These are phyloP conservation scores for Camillea tinctor DNA, from an alignment of 2,329 filamentous ascomycete genomes.

Conservation along the genomic window DNA sequence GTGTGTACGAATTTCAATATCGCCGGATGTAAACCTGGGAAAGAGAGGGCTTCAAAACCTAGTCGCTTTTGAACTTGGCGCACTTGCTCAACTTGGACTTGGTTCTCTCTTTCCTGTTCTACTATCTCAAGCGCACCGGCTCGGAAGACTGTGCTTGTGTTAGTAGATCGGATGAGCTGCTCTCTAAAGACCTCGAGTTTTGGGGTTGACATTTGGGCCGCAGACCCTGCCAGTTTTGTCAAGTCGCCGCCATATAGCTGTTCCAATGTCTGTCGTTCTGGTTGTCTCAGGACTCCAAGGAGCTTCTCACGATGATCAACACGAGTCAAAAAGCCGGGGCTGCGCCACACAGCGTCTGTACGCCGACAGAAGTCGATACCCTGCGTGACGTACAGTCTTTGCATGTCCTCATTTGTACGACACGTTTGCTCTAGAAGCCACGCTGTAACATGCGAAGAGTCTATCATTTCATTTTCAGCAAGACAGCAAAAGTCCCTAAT, in stretches of 20 bases:
- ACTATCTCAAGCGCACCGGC: slow-evolving; percentile 58
- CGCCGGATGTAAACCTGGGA: slow-evolving; percentile 45
- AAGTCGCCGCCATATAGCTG: slow-evolving; percentile 50
- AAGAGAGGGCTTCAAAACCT: slow-evolving; percentile 39
- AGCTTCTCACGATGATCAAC: slow-evolving; percentile 28
- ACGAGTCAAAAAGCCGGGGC: slow-evolving; percentile 40
- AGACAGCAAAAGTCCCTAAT: slow-evolving; percentile 49
- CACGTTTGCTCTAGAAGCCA: slow-evolving; percentile 69
- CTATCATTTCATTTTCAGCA: slow-evolving; percentile 19
- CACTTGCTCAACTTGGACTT: slow-evolving; percentile 56
- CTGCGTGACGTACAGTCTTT: slow-evolving; percentile 58
- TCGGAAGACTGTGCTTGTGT: slow-evolving; percentile 38
- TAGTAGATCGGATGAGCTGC: not conserved
- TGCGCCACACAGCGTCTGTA: slow-evolving; percentile 44
- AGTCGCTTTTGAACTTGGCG: slow-evolving; percentile 51
- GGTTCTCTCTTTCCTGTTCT: slow-evolving; percentile 59
- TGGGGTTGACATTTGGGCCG: slow-evolving; percentile 13
- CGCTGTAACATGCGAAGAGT: slow-evolving; percentile 47
- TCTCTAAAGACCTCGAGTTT: not conserved
- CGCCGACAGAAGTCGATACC: slow-evolving; percentile 60
- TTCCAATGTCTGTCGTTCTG: slow-evolving; percentile 56
- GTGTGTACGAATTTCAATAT: slow-evolving; percentile 45
- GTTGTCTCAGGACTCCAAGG: slow-evolving; percentile 43
- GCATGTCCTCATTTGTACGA: slow-evolving; percentile 55
- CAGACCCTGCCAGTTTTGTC: slow-evolving; percentile 18